Base-by-base conservation (phyloP, 179 eudicot genomes). In the Amaranthus tricolor region DNA sequence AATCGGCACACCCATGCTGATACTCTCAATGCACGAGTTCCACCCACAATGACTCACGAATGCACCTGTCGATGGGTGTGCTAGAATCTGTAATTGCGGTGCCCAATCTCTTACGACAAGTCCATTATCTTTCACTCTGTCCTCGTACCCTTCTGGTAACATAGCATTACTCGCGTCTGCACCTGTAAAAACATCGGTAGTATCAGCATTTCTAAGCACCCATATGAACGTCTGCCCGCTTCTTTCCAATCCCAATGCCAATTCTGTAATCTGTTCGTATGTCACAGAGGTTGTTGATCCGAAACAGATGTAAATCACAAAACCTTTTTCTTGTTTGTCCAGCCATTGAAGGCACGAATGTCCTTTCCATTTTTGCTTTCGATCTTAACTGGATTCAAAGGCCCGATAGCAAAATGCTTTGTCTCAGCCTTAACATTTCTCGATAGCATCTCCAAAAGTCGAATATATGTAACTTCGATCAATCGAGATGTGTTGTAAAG, bases 321-420 rank as follows among this genome's bases (percentile, higher is more conserved):
- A 83, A 40, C 81, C 64, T 53, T 5, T 8, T 9, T 68, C 61
- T 68, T 68, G 72, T 31, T 68, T 53, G 49, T 68, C 60, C 24
- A 90, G 84, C 92, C 96, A 90, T 15, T 81, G 74, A 7, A 88
- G 69, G 69, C 86, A 84, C 50, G 45, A 13, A 75, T 88, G 78
- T 11, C 75, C 72, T 6, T 49, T 15, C 49, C 43, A 10, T 6
- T 48, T 21, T 74, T 19, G 31, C 5, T 45, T 40, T 45, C 13
- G 9, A 20, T 9, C 54, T n/a, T 40, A 6, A 70, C 76, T 6
- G 76, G 83, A 48, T 85, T 59, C 11, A 65, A 57, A 5, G 87
- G 91, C 19, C 87, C 91, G 31, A 88, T 17, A 6, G 80, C 82
- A 70, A 83, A 86, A 11, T 63, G 53, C 62, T 80, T 87, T 74